Percentiles rank a stretch among this genome's conserved stretches.
phyloP scores from a whole-genome alignment of 2,329 filamentous ascomycete species.

The Celoporthe dispersa region DNA sequence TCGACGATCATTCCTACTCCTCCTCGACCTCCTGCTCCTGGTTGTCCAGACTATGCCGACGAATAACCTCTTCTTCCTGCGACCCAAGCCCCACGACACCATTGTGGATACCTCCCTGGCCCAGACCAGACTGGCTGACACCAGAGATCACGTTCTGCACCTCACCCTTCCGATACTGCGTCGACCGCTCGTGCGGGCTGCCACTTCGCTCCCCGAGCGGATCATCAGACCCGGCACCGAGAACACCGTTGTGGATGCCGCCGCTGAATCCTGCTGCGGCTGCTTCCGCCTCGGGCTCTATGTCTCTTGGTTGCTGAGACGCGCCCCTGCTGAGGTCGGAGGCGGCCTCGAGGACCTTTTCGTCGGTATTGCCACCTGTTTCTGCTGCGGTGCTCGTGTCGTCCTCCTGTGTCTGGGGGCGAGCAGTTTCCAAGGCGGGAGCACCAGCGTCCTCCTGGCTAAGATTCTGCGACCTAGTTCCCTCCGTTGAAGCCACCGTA shows the following conservation, averaged over 20 bases:
- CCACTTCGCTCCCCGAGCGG: not conserved
- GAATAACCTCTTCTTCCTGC: not conserved
- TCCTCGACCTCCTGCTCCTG: not conserved
- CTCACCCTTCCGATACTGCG: constrained; percentile 8
- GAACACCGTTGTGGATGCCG: constrained; percentile 10
- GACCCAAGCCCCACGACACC: constrained; percentile 12
- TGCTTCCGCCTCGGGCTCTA: not conserved
- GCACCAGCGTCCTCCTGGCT: not conserved
- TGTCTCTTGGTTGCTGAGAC: not conserved
- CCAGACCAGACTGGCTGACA: constrained; percentile 12
- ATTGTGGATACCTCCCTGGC: constrained; percentile 14
- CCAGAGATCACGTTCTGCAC: not conserved
- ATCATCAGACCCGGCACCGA: constrained; percentile 7
- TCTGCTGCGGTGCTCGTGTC: not conserved
- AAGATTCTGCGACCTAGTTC: not conserved
- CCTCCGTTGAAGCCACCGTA: not conserved
- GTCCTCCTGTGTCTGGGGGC: not conserved
- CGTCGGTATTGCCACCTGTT: not conserved
- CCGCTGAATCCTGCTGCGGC: not conserved
- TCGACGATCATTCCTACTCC: not conserved
- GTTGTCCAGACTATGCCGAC: not conserved
- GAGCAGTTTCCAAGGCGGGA: not conserved
- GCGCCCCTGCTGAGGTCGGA: not conserved
- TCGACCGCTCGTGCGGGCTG: constrained; percentile 10
- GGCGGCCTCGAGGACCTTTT: not conserved